These are phyloP conservation scores for Corchorus olitorius DNA, from an alignment of 345 rosid species.

Conservation along the genomic window DNA sequence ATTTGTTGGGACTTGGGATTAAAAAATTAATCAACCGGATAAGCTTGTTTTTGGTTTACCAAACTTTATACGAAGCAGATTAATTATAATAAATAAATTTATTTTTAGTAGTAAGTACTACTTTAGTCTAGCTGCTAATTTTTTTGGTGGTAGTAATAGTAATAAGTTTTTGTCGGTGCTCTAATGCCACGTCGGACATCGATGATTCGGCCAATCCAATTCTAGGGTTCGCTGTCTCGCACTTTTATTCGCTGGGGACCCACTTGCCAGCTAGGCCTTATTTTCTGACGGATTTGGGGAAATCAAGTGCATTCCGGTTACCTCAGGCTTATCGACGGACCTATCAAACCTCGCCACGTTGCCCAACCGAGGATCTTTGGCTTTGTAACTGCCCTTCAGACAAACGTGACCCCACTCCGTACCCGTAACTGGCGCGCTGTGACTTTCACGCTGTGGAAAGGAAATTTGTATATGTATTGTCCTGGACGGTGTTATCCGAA, in stretches of 20 bases:
- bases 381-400: neutral
- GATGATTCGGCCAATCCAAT: slow-evolving; percentile 5
- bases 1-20: neutral
- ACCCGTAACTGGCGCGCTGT: slow-evolving; percentile 13
- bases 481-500: neutral
- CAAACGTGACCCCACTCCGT: slow-evolving; percentile 1
- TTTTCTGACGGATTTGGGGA: neutral
- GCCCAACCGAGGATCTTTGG: neutral
- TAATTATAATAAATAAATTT: no score
- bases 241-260: slow-evolving; percentile 3
- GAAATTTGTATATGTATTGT: neutral
- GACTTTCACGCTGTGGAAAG: neutral
- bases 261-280: neutral
- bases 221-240: slow-evolving; percentile 12
- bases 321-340: neutral
- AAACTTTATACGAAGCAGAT: neutral
- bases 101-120: no score
- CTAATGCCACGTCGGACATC: slow-evolving; percentile 16
- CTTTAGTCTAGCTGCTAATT: no score
- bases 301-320: neutral
- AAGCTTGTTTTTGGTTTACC: neutral
- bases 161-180: slow-evolving; percentile 20
- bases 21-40: neutral
- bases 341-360: neutral
- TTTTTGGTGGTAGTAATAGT: neutral